Conservation (phyloP, 2,329 filamentous ascomycete genomes). For the Fusarium coicis region DNA sequence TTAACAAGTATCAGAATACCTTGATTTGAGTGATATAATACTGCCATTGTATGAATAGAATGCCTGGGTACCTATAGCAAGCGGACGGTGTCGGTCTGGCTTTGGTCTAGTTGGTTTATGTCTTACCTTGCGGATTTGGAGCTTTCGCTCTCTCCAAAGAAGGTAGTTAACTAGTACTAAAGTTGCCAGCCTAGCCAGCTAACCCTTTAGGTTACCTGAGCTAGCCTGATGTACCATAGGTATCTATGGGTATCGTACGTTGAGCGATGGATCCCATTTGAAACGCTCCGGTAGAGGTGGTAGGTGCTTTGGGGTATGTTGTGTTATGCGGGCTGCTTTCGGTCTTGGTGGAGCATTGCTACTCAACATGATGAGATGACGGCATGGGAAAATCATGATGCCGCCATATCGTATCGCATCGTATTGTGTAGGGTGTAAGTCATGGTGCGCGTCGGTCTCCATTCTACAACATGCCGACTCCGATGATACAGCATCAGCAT, state of each 20-base stretch:
- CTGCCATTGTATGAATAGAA: not conserved
- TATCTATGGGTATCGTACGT: constrained; percentile 24
- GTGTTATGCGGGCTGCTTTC: constrained; percentile 3
- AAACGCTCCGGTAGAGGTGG: constrained; percentile 30
- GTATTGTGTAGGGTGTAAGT: not conserved
- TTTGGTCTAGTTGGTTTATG: constrained; percentile 1
- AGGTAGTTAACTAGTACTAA: not conserved
- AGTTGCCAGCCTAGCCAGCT: not conserved
- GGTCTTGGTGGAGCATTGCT: constrained; percentile 17
- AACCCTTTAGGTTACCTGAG: not conserved
- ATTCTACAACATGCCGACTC: constrained; percentile 23
- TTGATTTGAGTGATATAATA: constrained; percentile 23
- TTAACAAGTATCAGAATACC: constrained; percentile 7
- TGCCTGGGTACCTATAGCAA: constrained; percentile 8
- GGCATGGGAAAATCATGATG: constrained; percentile 38
- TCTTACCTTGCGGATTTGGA: not conserved
- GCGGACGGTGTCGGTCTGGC: constrained; percentile 9
- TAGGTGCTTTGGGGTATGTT: constrained; percentile 8
- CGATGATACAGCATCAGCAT: constrained; percentile 30
- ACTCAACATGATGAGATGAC: constrained; percentile 26
- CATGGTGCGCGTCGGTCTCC: not conserved
- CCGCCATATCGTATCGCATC: constrained; percentile 29
- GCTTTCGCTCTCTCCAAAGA: constrained; percentile 4
- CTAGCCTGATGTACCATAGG: not conserved
- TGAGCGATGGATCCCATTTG: constrained; percentile 24